A percentile compares a stretch with the other conserved stretches of the same genome.
Conservation (phyloP, 192 early-diverging fungal species). For the Geranomyces michiganensis region DNA sequence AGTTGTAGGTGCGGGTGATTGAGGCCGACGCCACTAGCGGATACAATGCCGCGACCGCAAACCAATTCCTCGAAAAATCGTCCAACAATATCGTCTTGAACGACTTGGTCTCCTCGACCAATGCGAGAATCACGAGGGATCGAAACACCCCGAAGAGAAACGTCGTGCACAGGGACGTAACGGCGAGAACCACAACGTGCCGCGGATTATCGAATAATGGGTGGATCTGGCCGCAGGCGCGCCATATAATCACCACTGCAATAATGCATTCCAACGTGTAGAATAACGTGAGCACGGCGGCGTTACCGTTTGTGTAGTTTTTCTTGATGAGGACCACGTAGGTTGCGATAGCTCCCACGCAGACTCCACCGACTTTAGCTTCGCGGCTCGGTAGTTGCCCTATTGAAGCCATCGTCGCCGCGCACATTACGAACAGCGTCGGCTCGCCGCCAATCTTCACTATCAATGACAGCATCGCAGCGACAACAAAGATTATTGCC, state of each 20-base stretch:
- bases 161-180: background rate
- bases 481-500: too few species aligned
- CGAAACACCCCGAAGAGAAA: background rate
- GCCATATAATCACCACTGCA: background rate
- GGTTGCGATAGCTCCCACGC: background rate
- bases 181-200: background rate
- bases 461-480: too few species aligned
- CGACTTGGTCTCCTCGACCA: background rate
- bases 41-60: background rate
- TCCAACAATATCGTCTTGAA: background rate
- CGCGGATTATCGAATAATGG: background rate
- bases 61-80: constrained; percentile 8
- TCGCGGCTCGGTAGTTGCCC: background rate
- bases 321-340: background rate
- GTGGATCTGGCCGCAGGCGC: background rate
- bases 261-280: background rate
- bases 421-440: background rate
- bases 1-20: background rate
- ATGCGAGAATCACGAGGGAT: background rate
- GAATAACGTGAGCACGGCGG: background rate
- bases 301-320: background rate
- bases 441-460: too few species aligned
- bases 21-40: constrained; percentile 1
- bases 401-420: background rate
- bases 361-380: background rate